Evolutionary conservation across 345 rosid species (phyloP).

Genomic region (Lepidium africanum): DNA sequence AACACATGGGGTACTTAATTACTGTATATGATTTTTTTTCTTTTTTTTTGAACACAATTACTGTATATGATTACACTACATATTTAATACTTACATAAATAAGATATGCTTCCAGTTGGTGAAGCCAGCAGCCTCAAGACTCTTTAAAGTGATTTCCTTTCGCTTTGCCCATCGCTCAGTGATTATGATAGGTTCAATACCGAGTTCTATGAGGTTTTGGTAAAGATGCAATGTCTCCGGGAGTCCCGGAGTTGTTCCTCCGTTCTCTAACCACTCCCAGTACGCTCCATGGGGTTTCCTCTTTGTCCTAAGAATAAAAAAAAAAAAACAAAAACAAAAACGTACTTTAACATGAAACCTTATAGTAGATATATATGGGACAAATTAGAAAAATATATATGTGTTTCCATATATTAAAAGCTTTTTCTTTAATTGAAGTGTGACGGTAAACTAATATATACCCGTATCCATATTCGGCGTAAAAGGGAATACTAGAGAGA

Average conservation of each 20-base stretch:
- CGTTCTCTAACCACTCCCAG: constrained; percentile 9
- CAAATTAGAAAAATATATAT: no score
- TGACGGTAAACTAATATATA: background rate
- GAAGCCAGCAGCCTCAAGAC: constrained; percentile 34
- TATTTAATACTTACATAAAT: constrained; percentile 25
- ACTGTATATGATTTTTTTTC: background rate
- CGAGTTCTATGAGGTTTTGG: constrained; percentile 20
- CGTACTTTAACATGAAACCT: background rate
- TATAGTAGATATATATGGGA: background rate
- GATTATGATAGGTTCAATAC: constrained; percentile 33
- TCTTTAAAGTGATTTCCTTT: constrained; percentile 11
- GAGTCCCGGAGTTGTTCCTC: constrained; percentile 28
- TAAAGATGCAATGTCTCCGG: constrained; percentile 31
- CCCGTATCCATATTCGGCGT: constrained; percentile 41
- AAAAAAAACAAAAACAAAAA: background rate
- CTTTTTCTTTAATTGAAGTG: no score
- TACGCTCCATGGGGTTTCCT: background rate
- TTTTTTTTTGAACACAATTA: no score
- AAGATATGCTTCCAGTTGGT: constrained; percentile 32
- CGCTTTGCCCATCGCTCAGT: constrained; percentile 23
- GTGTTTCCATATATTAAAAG: no score
- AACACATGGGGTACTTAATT: background rate
- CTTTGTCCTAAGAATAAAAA: constrained; percentile 18
- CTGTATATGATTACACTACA: background rate
- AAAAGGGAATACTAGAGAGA: constrained; percentile 50